A percentile compares a stretch with the other conserved stretches of the same genome.
phyloP scores from a whole-genome alignment of 2,329 filamentous ascomycete genomes.

The Ceratocystis huliohia region DNA sequence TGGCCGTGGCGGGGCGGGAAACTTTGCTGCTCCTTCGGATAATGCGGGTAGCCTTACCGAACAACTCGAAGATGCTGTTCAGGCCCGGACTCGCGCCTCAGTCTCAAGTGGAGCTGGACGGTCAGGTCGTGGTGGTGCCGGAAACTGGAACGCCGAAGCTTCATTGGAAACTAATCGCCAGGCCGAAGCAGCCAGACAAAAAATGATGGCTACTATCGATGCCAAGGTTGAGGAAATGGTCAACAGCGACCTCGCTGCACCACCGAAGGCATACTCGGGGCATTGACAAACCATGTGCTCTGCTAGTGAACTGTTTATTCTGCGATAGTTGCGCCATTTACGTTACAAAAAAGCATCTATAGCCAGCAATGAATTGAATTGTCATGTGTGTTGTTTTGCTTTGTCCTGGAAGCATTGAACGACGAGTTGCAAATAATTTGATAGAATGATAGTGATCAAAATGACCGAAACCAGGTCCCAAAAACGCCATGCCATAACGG shows the following conservation, averaged over 20 bases:
- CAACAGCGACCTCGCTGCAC: constrained; percentile 31
- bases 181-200: constrained; percentile 24
- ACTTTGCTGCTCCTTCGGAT: constrained; percentile 38
- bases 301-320: not conserved
- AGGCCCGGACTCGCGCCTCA: not conserved
- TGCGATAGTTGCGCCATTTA: not conserved
- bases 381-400: not conserved
- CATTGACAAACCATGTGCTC: not conserved
- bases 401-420: constrained; percentile 8
- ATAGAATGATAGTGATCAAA: constrained; percentile 20
- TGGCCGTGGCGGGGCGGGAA: constrained; percentile 51
- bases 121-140: constrained; percentile 39
- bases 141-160: constrained; percentile 34
- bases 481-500: constrained; percentile 21
- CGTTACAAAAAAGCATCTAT: not conserved
- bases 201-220: constrained; percentile 29
- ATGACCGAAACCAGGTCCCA: constrained; percentile 20
- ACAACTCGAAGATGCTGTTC: not conserved
- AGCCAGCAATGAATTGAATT: too few species aligned
- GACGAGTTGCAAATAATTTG: constrained; percentile 14
- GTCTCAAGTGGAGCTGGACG: constrained; percentile 22
- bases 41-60: constrained; percentile 26
- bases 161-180: constrained; percentile 19
- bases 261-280: constrained; percentile 29
- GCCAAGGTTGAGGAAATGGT: constrained; percentile 32